Percentiles rank a stretch among this genome's conserved stretches.
phyloP scores from a whole-genome alignment of 2,329 filamentous ascomycete genomes.

The Apiospora rasikravindrae region DNA sequence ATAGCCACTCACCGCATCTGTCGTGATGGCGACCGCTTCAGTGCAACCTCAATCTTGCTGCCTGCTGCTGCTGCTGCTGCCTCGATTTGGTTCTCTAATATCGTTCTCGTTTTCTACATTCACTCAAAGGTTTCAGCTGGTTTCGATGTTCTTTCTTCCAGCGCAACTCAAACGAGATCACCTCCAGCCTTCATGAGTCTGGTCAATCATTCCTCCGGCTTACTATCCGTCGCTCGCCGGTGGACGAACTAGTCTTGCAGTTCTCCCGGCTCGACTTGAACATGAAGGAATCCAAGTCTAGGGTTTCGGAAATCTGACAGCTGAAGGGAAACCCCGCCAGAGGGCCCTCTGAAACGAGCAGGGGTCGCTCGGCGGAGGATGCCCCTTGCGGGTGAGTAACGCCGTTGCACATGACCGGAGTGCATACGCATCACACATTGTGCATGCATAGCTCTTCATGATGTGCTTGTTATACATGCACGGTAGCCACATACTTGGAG shows the following conservation, averaged over 20 bases:
- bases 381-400: background rate
- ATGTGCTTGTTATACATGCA: conserved; percentile 1
- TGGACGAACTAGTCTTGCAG: background rate
- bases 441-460: background rate
- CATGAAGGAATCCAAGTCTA: background rate
- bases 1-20: background rate
- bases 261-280: background rate
- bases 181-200: background rate
- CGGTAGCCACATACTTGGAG: background rate
- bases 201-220: background rate
- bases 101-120: background rate
- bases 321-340: background rate
- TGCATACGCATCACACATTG: background rate
- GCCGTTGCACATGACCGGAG: conserved; percentile 6
- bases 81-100: background rate
- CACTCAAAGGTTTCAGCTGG: no score
- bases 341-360: background rate
- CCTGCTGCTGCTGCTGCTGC: background rate
- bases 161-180: background rate
- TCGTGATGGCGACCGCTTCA: background rate
- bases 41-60: background rate
- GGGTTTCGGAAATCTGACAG: background rate
- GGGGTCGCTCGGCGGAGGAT: background rate
- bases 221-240: background rate
- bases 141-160: background rate